These are phyloP conservation scores for Dalbergia cultrata DNA, from an alignment of 306 rosid genomes.

Conservation along the genomic window DNA sequence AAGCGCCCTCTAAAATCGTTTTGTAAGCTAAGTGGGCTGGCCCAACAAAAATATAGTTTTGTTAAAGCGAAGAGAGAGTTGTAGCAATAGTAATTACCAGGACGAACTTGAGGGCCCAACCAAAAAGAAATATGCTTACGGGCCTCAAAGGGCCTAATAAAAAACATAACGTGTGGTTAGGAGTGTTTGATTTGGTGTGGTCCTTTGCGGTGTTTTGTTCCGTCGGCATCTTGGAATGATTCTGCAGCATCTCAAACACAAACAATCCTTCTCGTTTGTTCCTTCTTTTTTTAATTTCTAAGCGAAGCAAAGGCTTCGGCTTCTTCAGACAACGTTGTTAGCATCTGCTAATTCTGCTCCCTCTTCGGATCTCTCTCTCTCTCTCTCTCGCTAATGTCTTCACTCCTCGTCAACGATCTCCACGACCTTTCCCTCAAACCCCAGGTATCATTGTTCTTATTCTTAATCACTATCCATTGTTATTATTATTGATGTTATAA, in stretches of 20 bases:
- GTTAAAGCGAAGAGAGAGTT: no score
- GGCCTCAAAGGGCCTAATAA: neutral
- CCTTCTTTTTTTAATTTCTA: neutral
- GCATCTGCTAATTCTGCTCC: neutral
- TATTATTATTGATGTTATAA: neutral
- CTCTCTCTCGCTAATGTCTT: conserved; percentile 44
- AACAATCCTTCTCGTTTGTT: neutral
- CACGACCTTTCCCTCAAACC: conserved; percentile 39
- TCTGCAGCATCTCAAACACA: conserved; percentile 38
- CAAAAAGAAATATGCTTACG: neutral
- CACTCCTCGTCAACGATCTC: conserved; percentile 40
- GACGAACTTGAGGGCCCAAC: no score
- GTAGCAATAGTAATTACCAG: no score
- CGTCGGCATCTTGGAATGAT: conserved; percentile 39
- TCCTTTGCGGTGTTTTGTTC: no score
- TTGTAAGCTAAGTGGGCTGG: neutral
- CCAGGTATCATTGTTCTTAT: conserved; percentile 39
- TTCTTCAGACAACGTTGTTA: neutral
- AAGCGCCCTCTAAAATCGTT: neutral
- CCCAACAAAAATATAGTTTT: neutral
- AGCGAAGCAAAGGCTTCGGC: neutral
- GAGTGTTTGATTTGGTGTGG: neutral
- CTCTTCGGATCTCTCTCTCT: neutral
- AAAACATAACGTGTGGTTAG: neutral
- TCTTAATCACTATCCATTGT: neutral